These are phyloP conservation scores for Dipodascus geniculatus DNA, from an alignment of 805 yeast species.

Conservation along the genomic window DNA sequence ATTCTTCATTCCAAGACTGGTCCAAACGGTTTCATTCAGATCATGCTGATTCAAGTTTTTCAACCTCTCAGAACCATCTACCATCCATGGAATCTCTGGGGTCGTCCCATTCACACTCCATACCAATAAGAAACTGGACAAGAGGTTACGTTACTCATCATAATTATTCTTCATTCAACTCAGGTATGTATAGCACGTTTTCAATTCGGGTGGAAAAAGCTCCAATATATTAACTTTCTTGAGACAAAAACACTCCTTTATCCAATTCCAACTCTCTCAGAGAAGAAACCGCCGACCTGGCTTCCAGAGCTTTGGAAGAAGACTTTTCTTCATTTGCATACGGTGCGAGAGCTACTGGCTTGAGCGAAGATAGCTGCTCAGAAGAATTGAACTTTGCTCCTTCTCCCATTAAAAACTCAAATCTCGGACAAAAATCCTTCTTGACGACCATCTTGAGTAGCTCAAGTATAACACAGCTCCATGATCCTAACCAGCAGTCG, in stretches of 20 bases:
- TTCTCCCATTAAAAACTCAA: not conserved
- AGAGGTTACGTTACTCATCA: not conserved
- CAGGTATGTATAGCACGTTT: not conserved
- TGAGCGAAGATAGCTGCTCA: not conserved
- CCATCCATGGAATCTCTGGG: not conserved
- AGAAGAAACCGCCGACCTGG: slow-evolving; percentile 1
- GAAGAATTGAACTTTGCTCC: not conserved
- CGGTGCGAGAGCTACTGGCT: not conserved
- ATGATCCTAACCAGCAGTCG: too few relatives aligned
- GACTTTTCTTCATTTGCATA: not conserved
- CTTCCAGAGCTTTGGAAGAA: slow-evolving; percentile 1
- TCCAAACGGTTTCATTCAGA: too few relatives aligned
- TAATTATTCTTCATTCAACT: not conserved
- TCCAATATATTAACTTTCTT: not conserved
- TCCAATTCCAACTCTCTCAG: not conserved
- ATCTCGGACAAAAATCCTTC: not conserved
- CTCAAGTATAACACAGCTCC: not conserved
- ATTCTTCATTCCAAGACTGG: too few relatives aligned
- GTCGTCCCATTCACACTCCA: not conserved
- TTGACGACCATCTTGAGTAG: not conserved
- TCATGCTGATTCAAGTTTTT: not conserved
- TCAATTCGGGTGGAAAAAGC: not conserved
- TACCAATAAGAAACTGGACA: not conserved
- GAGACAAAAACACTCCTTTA: not conserved
- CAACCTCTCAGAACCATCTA: not conserved